A percentile compares a stretch with the other conserved stretches of the same genome.
Conservation (phyloP, 371 early-diverging fungal genomes). For the Mycotypha africana region DNA sequence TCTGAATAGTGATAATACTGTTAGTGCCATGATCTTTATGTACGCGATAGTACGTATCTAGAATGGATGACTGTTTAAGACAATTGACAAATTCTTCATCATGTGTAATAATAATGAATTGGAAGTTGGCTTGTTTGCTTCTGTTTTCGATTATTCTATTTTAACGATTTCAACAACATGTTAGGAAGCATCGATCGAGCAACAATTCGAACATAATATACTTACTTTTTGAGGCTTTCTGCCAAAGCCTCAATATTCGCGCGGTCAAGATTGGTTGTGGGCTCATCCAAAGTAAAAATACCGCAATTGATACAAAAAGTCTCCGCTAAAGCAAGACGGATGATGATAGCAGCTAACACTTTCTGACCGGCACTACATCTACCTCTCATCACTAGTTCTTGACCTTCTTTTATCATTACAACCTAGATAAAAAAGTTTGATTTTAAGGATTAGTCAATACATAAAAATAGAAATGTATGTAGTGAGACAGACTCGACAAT, state of each 20-base stretch:
- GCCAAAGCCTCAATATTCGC: constrained; percentile 95
- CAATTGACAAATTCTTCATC: constrained; percentile 96
- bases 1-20: too few relatives aligned
- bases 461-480: constrained; percentile 6
- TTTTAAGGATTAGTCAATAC: not conserved
- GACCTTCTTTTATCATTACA: constrained; percentile 95
- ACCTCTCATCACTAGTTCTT: constrained; percentile 96
- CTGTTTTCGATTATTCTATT: constrained; percentile 74
- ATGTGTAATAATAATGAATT: constrained; percentile 99
- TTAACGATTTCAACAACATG: not conserved
- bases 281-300: constrained; percentile 98
- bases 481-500: too few relatives aligned
- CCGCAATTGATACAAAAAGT: constrained; percentile 94
- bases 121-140: constrained; percentile 85
- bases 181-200: not conserved
- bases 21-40: constrained; percentile 75
- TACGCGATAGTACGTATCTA: constrained; percentile 83
- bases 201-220: too few relatives aligned
- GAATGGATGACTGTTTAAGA: constrained; percentile 72
- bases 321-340: constrained; percentile 97
- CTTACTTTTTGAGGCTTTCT: constrained; percentile 70
- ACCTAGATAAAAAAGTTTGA: constrained; percentile 42
- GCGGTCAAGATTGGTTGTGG: constrained; percentile 98
- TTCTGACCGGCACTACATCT: constrained; percentile 99
- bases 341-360: constrained; percentile 95